Base-by-base conservation (phyloP, 2,329 filamentous ascomycete species). In the Berkeleyomyces rouxiae region DNA sequence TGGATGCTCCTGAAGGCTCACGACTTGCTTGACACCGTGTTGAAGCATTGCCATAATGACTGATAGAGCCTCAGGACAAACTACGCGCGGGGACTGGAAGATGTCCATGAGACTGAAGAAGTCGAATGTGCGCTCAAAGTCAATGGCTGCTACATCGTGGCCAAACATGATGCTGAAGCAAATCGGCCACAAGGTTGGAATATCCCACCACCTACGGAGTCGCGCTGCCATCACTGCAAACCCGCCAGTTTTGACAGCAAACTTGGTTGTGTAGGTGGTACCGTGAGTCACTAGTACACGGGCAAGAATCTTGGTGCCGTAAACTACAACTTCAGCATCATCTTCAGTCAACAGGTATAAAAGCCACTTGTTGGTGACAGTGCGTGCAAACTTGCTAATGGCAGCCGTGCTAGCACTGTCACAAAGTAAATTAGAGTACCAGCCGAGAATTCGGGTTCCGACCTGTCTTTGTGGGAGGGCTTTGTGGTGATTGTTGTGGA, bases 311-410 rank as follows among this genome's bases (percentile, higher is more conserved):
- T 87, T 91, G 67, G 84, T 82, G 11, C 88, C 89, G 60, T 90
- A 81, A 11, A 90, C 79, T 9, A 96, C 86, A 31, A 95, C 85
- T 67, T 90, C 86, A 4, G 88, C 80, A 64, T 97, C 88, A 65
- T 88, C 83, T 70, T 96, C 91, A 6, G 89, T 89, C 59, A 97
- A 79, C 11, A 99, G 81, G 72, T 96, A 95, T 11, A 99, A 76
- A 11, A 96, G 80, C 91, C 91, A 96, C 86, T 92, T 96, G 68
- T 95, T 96, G 31, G 92, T 96, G 7, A 99, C 92, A 1, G 92
- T 95, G 70, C 87, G 88, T 4, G 90, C 89, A 76, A 99, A 97
- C 68, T 90, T 93, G 70, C 85, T 83, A 63, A 96, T 87, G 65
- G 86, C 84, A 11, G 77, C 77, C 7, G 80, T 74, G 66, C 85